Percentiles rank a stretch among this genome's conserved stretches.
Evolutionary conservation across 176 grass and related monocot genomes (phyloP).

Genomic region (Carex scoparia): DNA sequence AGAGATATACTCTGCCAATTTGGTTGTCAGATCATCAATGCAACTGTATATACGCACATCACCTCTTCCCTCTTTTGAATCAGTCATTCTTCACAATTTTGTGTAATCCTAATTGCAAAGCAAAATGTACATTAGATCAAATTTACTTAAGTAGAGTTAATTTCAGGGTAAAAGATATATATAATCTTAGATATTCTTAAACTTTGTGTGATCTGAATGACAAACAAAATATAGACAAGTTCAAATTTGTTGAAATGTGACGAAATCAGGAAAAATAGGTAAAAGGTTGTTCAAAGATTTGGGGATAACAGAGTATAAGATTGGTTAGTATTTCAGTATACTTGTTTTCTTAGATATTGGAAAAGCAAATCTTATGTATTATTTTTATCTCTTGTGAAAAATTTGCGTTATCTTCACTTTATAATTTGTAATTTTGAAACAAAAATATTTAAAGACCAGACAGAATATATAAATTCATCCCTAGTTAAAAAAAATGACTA

Average conservation of each 20-base stretch:
- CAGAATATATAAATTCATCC: background rate
- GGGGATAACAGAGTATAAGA: background rate
- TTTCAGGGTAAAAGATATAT: background rate
- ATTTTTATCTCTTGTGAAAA: background rate
- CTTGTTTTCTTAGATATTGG: background rate
- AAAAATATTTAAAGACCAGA: background rate
- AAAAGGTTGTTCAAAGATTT: background rate
- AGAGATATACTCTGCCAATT: slow-evolving; percentile 66
- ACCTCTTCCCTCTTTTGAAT: background rate
- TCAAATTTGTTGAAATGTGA: background rate
- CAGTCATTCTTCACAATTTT: slow-evolving; percentile 3
- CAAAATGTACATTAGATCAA: background rate
- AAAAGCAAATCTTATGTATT: background rate
- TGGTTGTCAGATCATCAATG: slow-evolving; percentile 16
- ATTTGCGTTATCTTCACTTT: background rate
- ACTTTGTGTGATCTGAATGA: background rate
- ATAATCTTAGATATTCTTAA: background rate
- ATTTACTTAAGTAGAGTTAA: background rate
- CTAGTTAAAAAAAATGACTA: background rate
- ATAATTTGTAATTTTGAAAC: background rate
- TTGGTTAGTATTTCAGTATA: background rate
- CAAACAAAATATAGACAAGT: background rate
- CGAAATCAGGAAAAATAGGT: background rate
- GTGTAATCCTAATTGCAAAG: background rate
- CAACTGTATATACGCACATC: slow-evolving; percentile 8